Evolutionary conservation across 2,329 filamentous ascomycete genomes (phyloP).

Genomic region (Leptographium wingfieldii): DNA sequence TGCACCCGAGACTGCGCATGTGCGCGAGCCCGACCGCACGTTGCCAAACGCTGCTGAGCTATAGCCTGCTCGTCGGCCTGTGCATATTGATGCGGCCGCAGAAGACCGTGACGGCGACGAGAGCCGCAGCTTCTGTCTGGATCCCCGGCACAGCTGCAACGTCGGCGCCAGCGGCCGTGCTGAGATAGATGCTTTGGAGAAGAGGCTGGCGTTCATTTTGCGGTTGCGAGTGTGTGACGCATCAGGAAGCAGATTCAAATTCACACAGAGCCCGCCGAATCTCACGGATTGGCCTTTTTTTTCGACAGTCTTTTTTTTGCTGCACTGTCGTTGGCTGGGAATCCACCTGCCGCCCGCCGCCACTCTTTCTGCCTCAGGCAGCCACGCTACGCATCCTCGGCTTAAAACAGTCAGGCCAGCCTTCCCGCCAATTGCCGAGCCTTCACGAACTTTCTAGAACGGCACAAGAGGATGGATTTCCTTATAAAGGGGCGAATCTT

Average conservation of each 20-base stretch:
- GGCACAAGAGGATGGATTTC: not conserved
- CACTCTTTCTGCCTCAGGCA: conserved; percentile 2
- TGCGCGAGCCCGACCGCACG: not conserved
- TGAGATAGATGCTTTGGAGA: conserved; percentile 22
- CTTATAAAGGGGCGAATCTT: too few species aligned
- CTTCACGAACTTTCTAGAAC: not conserved
- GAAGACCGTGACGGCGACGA: not conserved
- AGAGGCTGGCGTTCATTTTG: conserved; percentile 21
- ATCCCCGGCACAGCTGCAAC: conserved; percentile 17
- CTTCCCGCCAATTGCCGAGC: not conserved
- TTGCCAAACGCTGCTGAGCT: not conserved
- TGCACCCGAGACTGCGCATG: too few species aligned
- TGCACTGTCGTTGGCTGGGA: not conserved
- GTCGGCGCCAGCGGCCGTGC: conserved; percentile 19
- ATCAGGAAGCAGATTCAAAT: too few species aligned
- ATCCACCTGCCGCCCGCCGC: not conserved
- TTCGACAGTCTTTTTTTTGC: not conserved
- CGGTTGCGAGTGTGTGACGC: too few species aligned
- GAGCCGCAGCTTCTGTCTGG: conserved; percentile 13
- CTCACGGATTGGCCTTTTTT: conserved; percentile 3
- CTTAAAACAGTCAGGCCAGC: not conserved
- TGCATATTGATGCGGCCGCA: conserved; percentile 4
- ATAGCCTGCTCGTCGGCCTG: conserved; percentile 9
- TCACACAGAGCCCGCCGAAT: too few species aligned
- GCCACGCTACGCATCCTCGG: not conserved